Base-by-base conservation (phyloP, 1,284 basidiomycete genomes). In the Kalmanozyma brasiliensis region DNA sequence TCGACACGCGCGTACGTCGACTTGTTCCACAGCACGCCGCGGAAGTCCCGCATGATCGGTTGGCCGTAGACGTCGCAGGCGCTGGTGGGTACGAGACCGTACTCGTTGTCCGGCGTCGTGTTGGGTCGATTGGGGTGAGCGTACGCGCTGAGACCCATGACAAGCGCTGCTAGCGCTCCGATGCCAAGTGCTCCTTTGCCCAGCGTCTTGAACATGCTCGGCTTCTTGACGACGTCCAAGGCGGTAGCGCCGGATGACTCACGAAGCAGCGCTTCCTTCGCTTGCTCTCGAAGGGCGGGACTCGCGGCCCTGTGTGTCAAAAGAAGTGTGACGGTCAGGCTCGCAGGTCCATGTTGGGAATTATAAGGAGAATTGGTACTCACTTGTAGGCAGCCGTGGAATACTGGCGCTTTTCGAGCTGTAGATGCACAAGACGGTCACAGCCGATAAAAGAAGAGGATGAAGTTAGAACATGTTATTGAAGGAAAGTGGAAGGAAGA, bases 11-110 rank as follows among this genome's bases (percentile, higher is more conserved):
- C 17, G 24, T 49, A 53, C 0, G 65, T 62, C 38, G 65, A 68
- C 47, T 59, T 58, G 56, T 53, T 62, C 59, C 59, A 69, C 29
- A 56, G 9, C 4, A 44, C 33, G 3, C 60, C 60, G 5, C 48
- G 51, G 52, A 59, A 63, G 20, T 69, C 66, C 23, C 8, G 10
- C 0, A 60, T 44, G 33, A 59, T 48, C 8, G 60, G 48, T 38
- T 53, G 17, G 16, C 52, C 40, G 32, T 59, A 59, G 2, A 32
- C 8, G 33, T 63, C 55, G 40, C 66, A 69, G 9, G 40, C 13
- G 1, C 14, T 30, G 22, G 60, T 63, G 1, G 49, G 42, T 1
- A 13, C 16, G 6, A 69, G 45, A 4, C 66, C 66, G 16, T 49
- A 59, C 24, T 46, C 37, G 34, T 69, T 69, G 32, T 56, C 48